Base-by-base conservation (phyloP, 2,329 filamentous ascomycete genomes). In the Colletotrichum sp. region DNA sequence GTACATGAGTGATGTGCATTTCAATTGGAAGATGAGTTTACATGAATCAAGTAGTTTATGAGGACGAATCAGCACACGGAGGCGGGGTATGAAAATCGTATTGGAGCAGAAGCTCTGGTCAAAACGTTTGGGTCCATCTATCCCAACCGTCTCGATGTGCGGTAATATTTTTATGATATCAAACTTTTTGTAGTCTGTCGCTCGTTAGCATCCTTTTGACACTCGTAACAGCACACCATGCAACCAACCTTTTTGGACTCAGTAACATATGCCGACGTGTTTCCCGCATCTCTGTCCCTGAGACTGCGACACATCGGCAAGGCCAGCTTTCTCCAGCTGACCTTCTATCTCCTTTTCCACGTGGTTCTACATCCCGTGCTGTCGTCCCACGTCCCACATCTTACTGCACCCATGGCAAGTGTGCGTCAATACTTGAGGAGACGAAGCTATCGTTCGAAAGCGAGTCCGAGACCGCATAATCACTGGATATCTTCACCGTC, bases 221-320 rank as follows among this genome's bases (percentile, higher is more conserved):
- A 52, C 16, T 1, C 1, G 34, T 12, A 60, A 30, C 7, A 6
- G 34, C 32, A 15, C 10, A 15, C 10, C 21, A 36, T 8, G 12
- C n/a, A 24, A 75, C 66, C 60, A 63, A 74, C 71, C 71, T 71
- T 76, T 66, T 26, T 38, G 24, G 71, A 71, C 71, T 38, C 60
- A 38, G 32, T 30, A 52, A 55, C 71, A 32, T 30, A 58, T 75
- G 74, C 74, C 74, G 74, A 76, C 66, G 67, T 75, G 72, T 52
- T 36, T 34, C n/a, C 26, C 16, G 48, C 58, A 67, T 32, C 55
- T 24, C 34, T 26, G 7, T 21, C 48, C 15, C 18, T n/a, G 16
- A 43, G 57, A 43, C 34, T 58, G 73, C 70, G 38, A 75, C 74
- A 76, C 74, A 71, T 75, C 74, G 74, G 74, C 74, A 18, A 76